Percentiles rank a stretch among this genome's conserved stretches.
phyloP scores from a whole-genome alignment of 2,329 filamentous ascomycete genomes.

The Colletotrichum kahawae region DNA sequence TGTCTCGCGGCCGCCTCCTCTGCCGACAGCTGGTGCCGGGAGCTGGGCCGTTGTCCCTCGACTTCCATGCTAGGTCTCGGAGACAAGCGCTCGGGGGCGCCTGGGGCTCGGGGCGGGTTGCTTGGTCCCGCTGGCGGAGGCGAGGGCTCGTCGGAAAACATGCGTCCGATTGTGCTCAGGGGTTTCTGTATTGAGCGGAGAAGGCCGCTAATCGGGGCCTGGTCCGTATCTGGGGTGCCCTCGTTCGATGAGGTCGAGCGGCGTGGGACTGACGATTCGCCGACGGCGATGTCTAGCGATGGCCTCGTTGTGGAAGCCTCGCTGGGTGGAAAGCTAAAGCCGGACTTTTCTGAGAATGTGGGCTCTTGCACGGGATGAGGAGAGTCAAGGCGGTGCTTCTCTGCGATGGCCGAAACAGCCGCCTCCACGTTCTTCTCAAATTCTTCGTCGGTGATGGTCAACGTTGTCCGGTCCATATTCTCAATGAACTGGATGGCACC shows the following conservation, averaged over 20 bases:
- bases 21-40: conserved; percentile 59
- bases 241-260: conserved; percentile 61
- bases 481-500: conserved; percentile 97
- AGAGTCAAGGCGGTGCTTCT: conserved; percentile 73
- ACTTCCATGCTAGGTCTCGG: conserved; percentile 34
- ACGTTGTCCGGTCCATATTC: conserved; percentile 88
- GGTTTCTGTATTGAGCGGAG: conserved; percentile 91
- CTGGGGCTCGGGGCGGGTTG: conserved; percentile 41
- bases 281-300: conserved; percentile 23
- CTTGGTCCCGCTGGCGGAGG: conserved; percentile 32
- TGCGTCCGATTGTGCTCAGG: conserved; percentile 88
- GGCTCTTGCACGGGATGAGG: conserved; percentile 44
- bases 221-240: conserved; percentile 58
- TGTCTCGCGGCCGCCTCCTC: conserved; percentile 91
- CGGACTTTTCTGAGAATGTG: conserved; percentile 50
- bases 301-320: conserved; percentile 49
- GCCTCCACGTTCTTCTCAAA: conserved; percentile 97
- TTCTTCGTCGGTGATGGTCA: conserved; percentile 93
- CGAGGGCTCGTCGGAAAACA: conserved; percentile 77
- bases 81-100: conserved; percentile 35
- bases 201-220: conserved; percentile 81
- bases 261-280: conserved; percentile 47
- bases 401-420: conserved; percentile 93
- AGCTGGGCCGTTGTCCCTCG: conserved; percentile 25
- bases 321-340: conserved; percentile 35